Percentiles rank a stretch among this genome's conserved stretches.
These are phyloP conservation scores for Strigomonas culicis DNA, from an alignment of 208 protist genomes.

Conservation along the genomic window DNA sequence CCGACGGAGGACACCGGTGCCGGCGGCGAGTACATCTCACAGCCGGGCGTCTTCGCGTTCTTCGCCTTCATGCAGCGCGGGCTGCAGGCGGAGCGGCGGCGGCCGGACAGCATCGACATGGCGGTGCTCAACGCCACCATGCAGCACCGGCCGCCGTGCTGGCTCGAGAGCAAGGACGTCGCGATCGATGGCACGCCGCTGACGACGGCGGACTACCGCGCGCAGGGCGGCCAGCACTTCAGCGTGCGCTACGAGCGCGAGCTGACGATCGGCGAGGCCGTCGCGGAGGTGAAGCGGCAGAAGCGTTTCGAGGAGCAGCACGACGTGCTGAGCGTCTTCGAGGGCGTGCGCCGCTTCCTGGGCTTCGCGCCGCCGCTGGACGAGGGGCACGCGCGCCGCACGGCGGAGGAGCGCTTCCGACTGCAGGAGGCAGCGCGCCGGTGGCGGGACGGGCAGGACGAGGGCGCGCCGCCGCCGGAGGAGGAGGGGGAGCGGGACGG, in stretches of 20 bases:
- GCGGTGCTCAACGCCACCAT: constrained; percentile 31
- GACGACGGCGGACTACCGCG: constrained; percentile 31
- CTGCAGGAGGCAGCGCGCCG: constrained; percentile 29
- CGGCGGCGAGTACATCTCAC: constrained; percentile 19
- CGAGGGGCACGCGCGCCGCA: constrained; percentile 33
- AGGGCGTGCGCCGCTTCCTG: constrained; percentile 34
- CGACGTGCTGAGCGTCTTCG: constrained; percentile 50
- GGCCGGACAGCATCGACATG: constrained; percentile 11
- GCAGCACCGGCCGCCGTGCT: constrained; percentile 61
- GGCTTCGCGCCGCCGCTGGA: constrained; percentile 45
- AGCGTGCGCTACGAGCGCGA: constrained; percentile 55
- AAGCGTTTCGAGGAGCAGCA: constrained; percentile 46
- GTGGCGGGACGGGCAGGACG: constrained; percentile 4
- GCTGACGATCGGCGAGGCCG: constrained; percentile 67
- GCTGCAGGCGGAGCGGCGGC: constrained; percentile 16
- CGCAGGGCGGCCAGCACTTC: constrained; percentile 32
- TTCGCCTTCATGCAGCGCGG: background rate
- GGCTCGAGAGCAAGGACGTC: constrained; percentile 78
- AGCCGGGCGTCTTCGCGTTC: constrained; percentile 10
- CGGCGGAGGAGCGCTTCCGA: constrained; percentile 35
- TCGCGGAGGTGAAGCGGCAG: constrained; percentile 54
- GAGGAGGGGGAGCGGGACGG: background rate
- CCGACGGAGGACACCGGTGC: constrained; percentile 23
- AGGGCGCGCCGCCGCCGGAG: background rate
- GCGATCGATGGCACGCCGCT: constrained; percentile 71